Evolutionary conservation across 192 early-diverging fungal species (phyloP).

Genomic region (Coemansia sp.): DNA sequence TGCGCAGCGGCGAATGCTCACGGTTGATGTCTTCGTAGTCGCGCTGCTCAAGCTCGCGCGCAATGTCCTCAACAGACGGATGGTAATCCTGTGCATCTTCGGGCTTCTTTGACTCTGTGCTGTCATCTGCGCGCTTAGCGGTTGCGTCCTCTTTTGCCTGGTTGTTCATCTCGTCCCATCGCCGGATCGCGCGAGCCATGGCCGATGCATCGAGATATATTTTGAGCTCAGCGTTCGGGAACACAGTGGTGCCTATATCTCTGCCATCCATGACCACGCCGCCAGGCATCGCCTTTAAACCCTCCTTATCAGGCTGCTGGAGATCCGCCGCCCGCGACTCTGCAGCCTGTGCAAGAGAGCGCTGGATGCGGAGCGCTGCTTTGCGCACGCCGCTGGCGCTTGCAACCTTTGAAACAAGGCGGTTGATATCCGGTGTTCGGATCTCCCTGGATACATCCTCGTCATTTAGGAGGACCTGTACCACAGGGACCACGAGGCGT

Average conservation of each 20-base stretch:
- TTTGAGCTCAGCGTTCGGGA: conserved; percentile 78
- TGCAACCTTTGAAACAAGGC: conserved; percentile 63
- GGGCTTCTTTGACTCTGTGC: background rate
- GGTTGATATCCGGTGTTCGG: conserved; percentile 59
- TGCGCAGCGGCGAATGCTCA: conserved; percentile 67
- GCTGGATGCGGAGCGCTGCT: conserved; percentile 60
- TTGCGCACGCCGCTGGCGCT: conserved; percentile 60
- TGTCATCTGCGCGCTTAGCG: conserved; percentile 3
- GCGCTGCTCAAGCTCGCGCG: conserved; percentile 63
- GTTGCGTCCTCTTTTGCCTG: conserved; percentile 13
- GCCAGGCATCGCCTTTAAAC: background rate
- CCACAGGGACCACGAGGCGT: conserved; percentile 30
- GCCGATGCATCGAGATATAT: conserved; percentile 72
- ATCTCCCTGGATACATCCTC: conserved; percentile 70
- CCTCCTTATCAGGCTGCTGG: background rate
- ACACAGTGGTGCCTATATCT: conserved; percentile 76
- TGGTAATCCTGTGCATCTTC: conserved; percentile 10
- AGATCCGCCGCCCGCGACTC: conserved; percentile 17
- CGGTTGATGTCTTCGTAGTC: conserved; percentile 71
- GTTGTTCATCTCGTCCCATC: conserved; percentile 64
- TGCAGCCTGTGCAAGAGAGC: conserved; percentile 52
- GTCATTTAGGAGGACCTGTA: conserved; percentile 55
- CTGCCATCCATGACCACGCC: conserved; percentile 88
- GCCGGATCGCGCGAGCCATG: conserved; percentile 66
- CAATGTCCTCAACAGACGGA: conserved; percentile 60